These are phyloP conservation scores for Betula pendula DNA, from an alignment of 306 rosid species.

Conservation along the genomic window DNA sequence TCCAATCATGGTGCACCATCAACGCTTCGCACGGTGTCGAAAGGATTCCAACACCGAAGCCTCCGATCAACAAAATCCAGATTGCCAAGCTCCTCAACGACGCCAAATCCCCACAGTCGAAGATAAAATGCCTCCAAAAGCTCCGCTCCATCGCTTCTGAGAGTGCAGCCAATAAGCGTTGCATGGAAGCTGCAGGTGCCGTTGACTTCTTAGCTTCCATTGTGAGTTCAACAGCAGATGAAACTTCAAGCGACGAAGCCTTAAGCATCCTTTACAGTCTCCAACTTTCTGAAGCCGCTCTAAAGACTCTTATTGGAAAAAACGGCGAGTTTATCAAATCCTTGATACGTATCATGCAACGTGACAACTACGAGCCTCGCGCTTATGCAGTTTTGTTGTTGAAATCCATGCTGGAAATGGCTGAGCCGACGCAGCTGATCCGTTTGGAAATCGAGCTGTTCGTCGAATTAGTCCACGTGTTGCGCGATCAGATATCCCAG, in stretches of 20 bases:
- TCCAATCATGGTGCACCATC: constrained; percentile 84
- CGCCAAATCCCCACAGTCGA: constrained; percentile 42
- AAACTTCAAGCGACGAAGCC: constrained; percentile 51
- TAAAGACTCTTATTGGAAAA: constrained; percentile 33
- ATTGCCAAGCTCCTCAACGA: constrained; percentile 49
- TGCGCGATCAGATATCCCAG: constrained; percentile 56
- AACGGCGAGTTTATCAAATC: constrained; percentile 45
- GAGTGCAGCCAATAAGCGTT: constrained; percentile 55
- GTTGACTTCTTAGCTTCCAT: constrained; percentile 56
- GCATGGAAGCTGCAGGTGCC: constrained; percentile 61
- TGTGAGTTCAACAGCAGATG: background rate
- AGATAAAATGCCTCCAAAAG: constrained; percentile 31
- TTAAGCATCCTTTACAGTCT: constrained; percentile 49
- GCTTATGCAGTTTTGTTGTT: constrained; percentile 55
- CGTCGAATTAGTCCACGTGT: constrained; percentile 41
- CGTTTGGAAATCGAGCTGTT: constrained; percentile 40
- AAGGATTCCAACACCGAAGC: constrained; percentile 80
- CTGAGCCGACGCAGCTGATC: constrained; percentile 26
- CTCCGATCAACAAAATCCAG: constrained; percentile 49
- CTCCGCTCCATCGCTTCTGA: constrained; percentile 66
- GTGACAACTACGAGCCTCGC: constrained; percentile 62
- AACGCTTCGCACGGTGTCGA: constrained; percentile 72
- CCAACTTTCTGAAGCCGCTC: constrained; percentile 39
- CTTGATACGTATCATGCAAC: constrained; percentile 43
- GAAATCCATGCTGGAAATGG: constrained; percentile 55